phyloP scores from a whole-genome alignment of 2,329 filamentous ascomycete species.

The Paracoccidioides lutzii region DNA sequence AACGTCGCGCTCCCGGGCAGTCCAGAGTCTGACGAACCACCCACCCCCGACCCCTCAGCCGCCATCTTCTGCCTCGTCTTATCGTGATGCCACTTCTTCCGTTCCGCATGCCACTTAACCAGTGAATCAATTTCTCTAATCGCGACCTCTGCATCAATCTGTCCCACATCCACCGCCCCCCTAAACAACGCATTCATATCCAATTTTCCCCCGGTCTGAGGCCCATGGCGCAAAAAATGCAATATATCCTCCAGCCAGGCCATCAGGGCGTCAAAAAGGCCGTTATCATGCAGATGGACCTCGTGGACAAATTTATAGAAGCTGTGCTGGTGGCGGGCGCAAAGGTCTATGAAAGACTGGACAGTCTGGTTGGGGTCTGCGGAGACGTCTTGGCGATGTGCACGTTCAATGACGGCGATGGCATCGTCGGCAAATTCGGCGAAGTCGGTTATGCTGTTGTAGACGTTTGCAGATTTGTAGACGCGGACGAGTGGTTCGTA shows the following conservation, averaged over 20 bases:
- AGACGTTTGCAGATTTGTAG: slow-evolving; percentile 97
- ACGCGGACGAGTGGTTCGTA: slow-evolving; percentile 94
- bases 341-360: slow-evolving; percentile 94
- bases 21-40: slow-evolving; percentile 28
- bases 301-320: slow-evolving; percentile 99
- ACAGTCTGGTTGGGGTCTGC: slow-evolving; percentile 97
- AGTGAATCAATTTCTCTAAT: slow-evolving; percentile 71
- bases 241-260: slow-evolving; percentile 92
- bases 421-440: slow-evolving; percentile 85
- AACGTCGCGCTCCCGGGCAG: slow-evolving; percentile 49
- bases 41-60: slow-evolving; percentile 47
- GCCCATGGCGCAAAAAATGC: slow-evolving; percentile 80
- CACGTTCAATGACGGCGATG: slow-evolving; percentile 62
- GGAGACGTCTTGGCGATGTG: slow-evolving; percentile 64
- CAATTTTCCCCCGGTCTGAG: slow-evolving; percentile 61
- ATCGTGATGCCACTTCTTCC: slow-evolving; percentile 96
- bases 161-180: slow-evolving; percentile 54
- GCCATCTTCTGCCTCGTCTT: slow-evolving; percentile 99
- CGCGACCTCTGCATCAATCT: slow-evolving; percentile 58
- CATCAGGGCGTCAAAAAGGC: slow-evolving; percentile 92
- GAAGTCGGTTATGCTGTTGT: slow-evolving; percentile 94
- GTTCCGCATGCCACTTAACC: slow-evolving; percentile 84
- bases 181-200: slow-evolving; percentile 92
- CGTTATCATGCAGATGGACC: slow-evolving; percentile 92
- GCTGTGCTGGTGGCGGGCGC: slow-evolving; percentile 85